These are phyloP conservation scores for Apiospora rasikravindrae DNA, from an alignment of 2,329 filamentous ascomycete genomes.

Conservation along the genomic window DNA sequence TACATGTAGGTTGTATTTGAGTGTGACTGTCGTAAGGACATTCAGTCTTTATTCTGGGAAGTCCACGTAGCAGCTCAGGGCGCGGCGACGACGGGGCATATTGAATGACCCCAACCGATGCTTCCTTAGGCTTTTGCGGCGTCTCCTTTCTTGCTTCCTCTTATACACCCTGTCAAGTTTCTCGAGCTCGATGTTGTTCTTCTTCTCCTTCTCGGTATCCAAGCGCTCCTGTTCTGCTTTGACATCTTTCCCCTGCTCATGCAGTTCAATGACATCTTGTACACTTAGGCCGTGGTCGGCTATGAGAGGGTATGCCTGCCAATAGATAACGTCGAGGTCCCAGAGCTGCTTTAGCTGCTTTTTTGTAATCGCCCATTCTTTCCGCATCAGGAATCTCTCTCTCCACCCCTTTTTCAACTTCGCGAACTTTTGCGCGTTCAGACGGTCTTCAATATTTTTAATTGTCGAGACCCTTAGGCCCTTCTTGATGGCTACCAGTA, in stretches of 20 bases:
- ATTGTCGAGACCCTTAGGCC: not conserved
- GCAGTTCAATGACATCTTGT: not conserved
- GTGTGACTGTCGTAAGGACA: too few species aligned
- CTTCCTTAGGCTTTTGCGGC: not conserved
- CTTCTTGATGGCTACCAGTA: not conserved
- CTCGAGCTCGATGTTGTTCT: too few species aligned
- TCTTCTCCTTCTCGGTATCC: not conserved
- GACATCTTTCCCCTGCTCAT: not conserved
- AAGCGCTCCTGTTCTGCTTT: not conserved
- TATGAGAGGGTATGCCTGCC: not conserved
- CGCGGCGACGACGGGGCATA: not conserved
- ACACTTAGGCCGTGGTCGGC: not conserved
- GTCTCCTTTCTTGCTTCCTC: not conserved
- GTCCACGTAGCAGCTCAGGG: too few species aligned
- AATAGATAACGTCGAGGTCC: not conserved
- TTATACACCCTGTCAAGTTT: too few species aligned
- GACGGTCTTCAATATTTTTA: not conserved
- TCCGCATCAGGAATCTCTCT: not conserved
- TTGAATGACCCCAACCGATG: not conserved
- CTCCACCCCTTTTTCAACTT: not conserved
- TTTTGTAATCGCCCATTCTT: not conserved
- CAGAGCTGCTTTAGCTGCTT: not conserved
- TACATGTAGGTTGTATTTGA: too few species aligned
- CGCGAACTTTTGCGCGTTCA: not conserved
- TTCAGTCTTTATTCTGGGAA: too few species aligned